phyloP scores from a whole-genome alignment of 176 grass and related monocot species.

The Bonia amplexicaulis region DNA sequence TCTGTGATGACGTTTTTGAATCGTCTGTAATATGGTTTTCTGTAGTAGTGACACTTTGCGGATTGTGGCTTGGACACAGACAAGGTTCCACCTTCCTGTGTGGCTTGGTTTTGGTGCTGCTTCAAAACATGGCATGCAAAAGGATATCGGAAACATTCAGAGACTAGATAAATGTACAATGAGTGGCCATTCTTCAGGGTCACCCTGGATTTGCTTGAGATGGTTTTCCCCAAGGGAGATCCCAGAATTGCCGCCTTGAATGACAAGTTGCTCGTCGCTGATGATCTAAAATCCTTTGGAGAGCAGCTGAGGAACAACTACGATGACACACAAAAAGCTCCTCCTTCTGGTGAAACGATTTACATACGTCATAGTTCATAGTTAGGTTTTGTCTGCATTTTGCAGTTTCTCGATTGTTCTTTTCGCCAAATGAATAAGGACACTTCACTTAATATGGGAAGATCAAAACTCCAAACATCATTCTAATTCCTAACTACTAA shows the following conservation, averaged over 20 bases:
- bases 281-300: slow-evolving; percentile 45
- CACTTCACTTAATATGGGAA: not conserved
- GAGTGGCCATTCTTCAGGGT: slow-evolving; percentile 94
- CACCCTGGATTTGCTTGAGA: slow-evolving; percentile 81
- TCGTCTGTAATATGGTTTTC: too few species aligned
- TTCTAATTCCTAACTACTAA: not conserved
- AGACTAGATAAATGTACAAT: slow-evolving; percentile 62
- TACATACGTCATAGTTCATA: not conserved
- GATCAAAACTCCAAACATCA: not conserved
- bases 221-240: slow-evolving; percentile 95
- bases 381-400: not conserved
- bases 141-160: slow-evolving; percentile 69
- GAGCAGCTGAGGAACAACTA: slow-evolving; percentile 65
- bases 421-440: not conserved
- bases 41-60: too few species aligned
- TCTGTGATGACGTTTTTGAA: too few species aligned
- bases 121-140: slow-evolving; percentile 48
- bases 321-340: slow-evolving; percentile 43
- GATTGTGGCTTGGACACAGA: too few species aligned
- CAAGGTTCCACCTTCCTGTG: slow-evolving; percentile 87
- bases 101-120: slow-evolving; percentile 82
- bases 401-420: not conserved
- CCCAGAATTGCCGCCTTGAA: slow-evolving; percentile 70
- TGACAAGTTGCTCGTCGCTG: slow-evolving; percentile 65
- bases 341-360: slow-evolving; percentile 56